Percentiles rank a stretch among this genome's conserved stretches.
These are phyloP conservation scores for Jatropha curcas DNA, from an alignment of 345 rosid species.

Conservation along the genomic window DNA sequence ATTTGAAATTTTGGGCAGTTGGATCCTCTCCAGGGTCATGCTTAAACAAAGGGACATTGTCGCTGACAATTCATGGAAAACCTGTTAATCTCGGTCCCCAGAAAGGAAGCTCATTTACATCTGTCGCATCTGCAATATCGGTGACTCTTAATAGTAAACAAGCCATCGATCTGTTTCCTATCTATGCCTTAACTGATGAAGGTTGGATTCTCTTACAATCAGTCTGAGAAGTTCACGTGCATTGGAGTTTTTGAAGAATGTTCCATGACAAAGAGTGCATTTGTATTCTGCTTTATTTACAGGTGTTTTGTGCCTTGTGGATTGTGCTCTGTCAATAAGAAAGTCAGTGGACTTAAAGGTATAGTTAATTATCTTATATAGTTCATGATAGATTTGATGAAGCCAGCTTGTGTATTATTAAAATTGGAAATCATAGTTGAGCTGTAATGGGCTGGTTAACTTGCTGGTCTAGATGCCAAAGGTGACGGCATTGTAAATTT, in stretches of 20 bases:
- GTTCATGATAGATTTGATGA: background rate
- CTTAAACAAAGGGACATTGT: slow-evolving; percentile 40
- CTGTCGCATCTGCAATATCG: slow-evolving; percentile 47
- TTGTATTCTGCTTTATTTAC: slow-evolving; percentile 25
- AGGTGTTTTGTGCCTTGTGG: slow-evolving; percentile 67
- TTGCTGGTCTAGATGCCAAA: slow-evolving; percentile 2
- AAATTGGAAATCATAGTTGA: background rate
- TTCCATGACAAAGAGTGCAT: slow-evolving; percentile 1
- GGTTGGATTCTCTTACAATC: slow-evolving; percentile 40
- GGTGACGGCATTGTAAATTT: background rate
- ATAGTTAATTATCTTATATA: slow-evolving; percentile 13
- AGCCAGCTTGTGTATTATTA: background rate
- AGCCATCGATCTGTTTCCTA: slow-evolving; percentile 34
- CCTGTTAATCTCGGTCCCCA: slow-evolving; percentile 58
- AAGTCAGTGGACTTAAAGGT: slow-evolving; percentile 68
- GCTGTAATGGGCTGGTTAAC: slow-evolving; percentile 15
- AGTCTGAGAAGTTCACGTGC: slow-evolving; percentile 17
- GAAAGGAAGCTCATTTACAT: slow-evolving; percentile 63
- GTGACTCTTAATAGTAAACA: slow-evolving; percentile 30
- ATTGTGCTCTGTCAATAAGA: slow-evolving; percentile 43
- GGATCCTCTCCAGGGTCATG: slow-evolving; percentile 56
- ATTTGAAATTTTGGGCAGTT: slow-evolving; percentile 70
- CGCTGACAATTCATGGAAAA: slow-evolving; percentile 48
- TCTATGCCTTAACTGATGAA: slow-evolving; percentile 68
- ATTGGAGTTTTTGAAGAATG: slow-evolving; percentile 20